A percentile compares a stretch with the other conserved stretches of the same genome.
These are phyloP conservation scores for Moelleriella libera DNA, from an alignment of 2,329 filamentous ascomycete genomes.

Conservation along the genomic window DNA sequence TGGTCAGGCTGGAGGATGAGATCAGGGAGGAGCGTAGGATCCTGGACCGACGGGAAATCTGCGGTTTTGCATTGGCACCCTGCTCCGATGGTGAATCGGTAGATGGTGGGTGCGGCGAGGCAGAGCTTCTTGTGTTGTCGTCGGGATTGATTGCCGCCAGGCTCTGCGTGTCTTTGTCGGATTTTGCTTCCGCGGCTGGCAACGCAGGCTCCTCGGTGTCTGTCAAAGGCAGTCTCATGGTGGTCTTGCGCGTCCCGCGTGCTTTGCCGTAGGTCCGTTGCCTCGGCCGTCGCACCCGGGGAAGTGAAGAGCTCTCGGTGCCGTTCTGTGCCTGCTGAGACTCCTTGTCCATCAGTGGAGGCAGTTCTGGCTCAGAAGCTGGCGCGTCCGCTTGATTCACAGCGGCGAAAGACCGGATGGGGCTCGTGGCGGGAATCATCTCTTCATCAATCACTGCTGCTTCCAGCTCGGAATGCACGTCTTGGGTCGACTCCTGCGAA, in stretches of 20 bases:
- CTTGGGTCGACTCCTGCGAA: not conserved
- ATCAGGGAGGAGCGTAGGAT: conserved; percentile 3
- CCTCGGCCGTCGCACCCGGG: conserved; percentile 7
- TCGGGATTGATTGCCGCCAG: no score
- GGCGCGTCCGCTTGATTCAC: conserved; percentile 8
- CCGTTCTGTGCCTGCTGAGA: conserved; percentile 7
- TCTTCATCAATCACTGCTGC: conserved; percentile 14
- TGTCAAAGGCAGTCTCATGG: not conserved
- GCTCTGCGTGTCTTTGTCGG: no score
- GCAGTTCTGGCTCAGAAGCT: conserved; percentile 19
- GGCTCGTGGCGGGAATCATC: conserved; percentile 25
- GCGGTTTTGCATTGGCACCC: conserved; percentile 6
- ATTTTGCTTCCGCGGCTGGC: not conserved
- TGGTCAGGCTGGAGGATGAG: conserved; percentile 24
- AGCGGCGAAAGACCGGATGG: conserved; percentile 15
- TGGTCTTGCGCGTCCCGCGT: no score
- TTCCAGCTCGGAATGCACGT: not conserved
- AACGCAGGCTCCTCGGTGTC: not conserved
- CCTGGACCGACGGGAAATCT: conserved; percentile 10
- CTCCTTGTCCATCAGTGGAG: conserved; percentile 14
- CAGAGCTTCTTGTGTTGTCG: no score
- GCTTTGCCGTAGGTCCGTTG: conserved; percentile 3
- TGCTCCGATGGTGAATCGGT: conserved; percentile 3
- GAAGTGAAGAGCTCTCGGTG: conserved; percentile 14
- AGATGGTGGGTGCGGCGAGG: not conserved